Base-by-base conservation (phyloP, 495 filamentous ascomycete species). In the Xylaria castorea region DNA sequence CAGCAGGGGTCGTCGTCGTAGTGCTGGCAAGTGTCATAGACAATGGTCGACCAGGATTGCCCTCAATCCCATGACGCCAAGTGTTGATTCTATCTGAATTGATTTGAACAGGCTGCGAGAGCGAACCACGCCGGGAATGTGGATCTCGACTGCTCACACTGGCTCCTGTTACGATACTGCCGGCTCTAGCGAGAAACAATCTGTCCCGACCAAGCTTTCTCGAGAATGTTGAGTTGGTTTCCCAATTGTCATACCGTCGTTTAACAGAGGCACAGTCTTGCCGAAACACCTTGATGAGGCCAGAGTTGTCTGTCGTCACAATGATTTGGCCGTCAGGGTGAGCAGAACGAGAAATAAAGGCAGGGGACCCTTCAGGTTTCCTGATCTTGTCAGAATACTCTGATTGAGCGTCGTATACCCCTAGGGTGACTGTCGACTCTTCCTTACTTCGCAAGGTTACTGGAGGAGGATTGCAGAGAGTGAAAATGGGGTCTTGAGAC, bases 401-500 rank as follows among this genome's bases (percentile, higher is more conserved):
- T 16, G 82, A 79, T 69, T 82, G 74, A 72, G 79, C 76, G 68
- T 78, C 79, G 3, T 78, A 76, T 1, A 74, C 71, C 50, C 85
- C 44, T 51, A 69, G 67, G 70, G 81, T 83, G 1, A 84, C 84
- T 14, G 86, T 84, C 9, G 79, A 79, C 67, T 95, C 92, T 44
- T 91, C 89, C n/a, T 91, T 85, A 71, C 89, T 92, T 44, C 94
- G 84, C 9, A 99, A 89, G 2, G 92, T 94, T 11, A 99, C 89
- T 0, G 94, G 95, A 11, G 95, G 95, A 12, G 96, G 96, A 76
- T 99, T 98, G 84, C 96, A 98, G 27, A 98, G 87, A 77, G 98
- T 95, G 79, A 94, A 99, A 40, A 99, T 87, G 9, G 95, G 97
- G 79, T 99, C 96, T 67, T 93, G 92, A 11, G 94, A 96, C 42